Conservation (phyloP, 371 early-diverging fungal species). For the Zychaea mexicana region DNA sequence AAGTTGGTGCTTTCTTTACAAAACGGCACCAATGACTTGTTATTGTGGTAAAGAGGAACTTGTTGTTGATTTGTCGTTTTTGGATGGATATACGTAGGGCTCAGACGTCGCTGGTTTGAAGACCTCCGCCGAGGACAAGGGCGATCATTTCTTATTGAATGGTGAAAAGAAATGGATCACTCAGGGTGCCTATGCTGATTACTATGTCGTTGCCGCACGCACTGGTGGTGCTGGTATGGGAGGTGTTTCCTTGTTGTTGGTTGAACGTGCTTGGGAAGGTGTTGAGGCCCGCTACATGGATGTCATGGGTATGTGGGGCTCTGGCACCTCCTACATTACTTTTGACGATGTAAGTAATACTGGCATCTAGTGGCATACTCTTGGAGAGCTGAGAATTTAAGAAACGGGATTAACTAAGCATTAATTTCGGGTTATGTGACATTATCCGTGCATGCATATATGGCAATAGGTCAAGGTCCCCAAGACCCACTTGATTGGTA, state of each 20-base stretch:
- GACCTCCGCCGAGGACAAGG: conserved; percentile 72
- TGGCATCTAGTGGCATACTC: neutral
- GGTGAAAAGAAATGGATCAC: conserved; percentile 93
- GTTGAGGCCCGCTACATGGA: conserved; percentile 82
- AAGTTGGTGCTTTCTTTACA: no score
- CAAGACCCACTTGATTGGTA: conserved; percentile 79
- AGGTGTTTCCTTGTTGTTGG: conserved; percentile 76
- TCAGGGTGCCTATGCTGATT: conserved; percentile 85
- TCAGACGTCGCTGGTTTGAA: conserved; percentile 83
- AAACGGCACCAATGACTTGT: no score
- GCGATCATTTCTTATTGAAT: conserved; percentile 77
- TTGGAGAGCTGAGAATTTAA: neutral
- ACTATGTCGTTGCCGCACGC: conserved; percentile 65
- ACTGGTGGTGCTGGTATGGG: conserved; percentile 87
- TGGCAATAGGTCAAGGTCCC: conserved; percentile 70
- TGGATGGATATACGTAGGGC: conserved; percentile 26
- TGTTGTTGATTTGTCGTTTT: no score
- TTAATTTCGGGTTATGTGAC: no score
- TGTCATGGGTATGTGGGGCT: conserved; percentile 77
- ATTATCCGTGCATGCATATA: no score
- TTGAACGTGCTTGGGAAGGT: conserved; percentile 81
- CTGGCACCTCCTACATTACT: conserved; percentile 76
- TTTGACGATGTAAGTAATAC: conserved; percentile 67
- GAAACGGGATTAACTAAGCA: neutral
- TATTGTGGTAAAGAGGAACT: no score